These are phyloP conservation scores for Abortiporus biennis DNA, from an alignment of 1,284 basidiomycete species.

Conservation along the genomic window DNA sequence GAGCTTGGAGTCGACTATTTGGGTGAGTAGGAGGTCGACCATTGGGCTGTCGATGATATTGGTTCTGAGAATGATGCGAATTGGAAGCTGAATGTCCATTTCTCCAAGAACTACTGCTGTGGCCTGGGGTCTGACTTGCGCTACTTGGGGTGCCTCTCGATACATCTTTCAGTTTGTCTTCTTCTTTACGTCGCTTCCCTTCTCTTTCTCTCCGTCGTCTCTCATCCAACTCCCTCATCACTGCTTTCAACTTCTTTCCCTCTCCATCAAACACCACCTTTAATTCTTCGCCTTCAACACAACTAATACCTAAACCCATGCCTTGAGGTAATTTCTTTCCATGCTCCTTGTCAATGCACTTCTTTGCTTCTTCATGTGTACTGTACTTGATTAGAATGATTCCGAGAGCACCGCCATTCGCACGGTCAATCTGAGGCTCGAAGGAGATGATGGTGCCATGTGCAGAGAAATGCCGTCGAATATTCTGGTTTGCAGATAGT, in stretches of 20 bases:
- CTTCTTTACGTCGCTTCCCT: conserved; percentile 32
- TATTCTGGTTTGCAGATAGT: conserved; percentile 59
- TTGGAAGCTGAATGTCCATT: too few relatives aligned
- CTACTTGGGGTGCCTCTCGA: conserved; percentile 20
- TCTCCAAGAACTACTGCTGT: conserved; percentile 15
- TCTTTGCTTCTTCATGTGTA: conserved; percentile 54
- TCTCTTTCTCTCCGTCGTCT: conserved; percentile 43
- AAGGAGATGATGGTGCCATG: conserved; percentile 69
- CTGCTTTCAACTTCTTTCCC: conserved; percentile 48
- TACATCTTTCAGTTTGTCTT: conserved; percentile 27
- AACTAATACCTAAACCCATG: conserved; percentile 23
- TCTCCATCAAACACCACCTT: conserved; percentile 61
- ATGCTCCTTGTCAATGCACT: conserved; percentile 56
- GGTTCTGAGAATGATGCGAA: too few relatives aligned
- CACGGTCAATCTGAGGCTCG: conserved; percentile 77
- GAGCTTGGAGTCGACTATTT: too few relatives aligned
- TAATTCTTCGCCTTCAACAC: conserved; percentile 33
- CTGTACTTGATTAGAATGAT: conserved; percentile 74
- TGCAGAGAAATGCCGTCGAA: conserved; percentile 63
- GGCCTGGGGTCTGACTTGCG: conserved; percentile 17
- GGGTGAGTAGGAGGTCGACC: too few relatives aligned
- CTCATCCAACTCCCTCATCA: conserved; percentile 55
- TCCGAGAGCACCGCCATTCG: conserved; percentile 79
- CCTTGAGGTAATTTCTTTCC: conserved; percentile 40
- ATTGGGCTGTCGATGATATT: too few relatives aligned